These are phyloP conservation scores for Plectranthus barbatus DNA, from an alignment of 257 asterid genomes.

Conservation along the genomic window DNA sequence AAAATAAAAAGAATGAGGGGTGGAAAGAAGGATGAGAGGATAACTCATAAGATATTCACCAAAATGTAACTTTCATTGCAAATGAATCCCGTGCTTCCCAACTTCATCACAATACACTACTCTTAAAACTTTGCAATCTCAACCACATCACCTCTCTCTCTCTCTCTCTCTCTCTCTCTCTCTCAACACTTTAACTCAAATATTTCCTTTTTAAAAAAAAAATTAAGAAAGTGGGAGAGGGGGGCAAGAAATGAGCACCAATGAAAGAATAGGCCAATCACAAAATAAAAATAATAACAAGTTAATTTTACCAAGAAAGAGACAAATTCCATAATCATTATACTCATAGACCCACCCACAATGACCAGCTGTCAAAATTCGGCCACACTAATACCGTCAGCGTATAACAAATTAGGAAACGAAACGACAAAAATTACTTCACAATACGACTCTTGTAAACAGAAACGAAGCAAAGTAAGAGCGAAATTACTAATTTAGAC, in stretches of 20 bases:
- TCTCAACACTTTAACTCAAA: too few relatives aligned
- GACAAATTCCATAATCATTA: conserved; percentile 3
- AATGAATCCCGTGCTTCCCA: conserved; percentile 28
- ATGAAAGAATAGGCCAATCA: neutral
- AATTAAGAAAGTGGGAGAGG: too few relatives aligned
- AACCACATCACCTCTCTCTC: neutral
- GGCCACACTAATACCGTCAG: neutral
- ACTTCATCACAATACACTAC: neutral
- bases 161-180: too few relatives aligned
- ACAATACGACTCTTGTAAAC: neutral
- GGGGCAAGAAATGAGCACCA: neutral
- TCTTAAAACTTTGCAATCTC: neutral
- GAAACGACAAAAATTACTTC: neutral
- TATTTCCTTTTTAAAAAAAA: too few relatives aligned
- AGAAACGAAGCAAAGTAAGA: neutral
- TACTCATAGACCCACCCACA: conserved; percentile 9
- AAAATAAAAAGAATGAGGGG: neutral
- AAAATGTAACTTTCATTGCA: neutral
- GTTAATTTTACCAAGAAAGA: neutral
- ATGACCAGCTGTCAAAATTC: conserved; percentile 10
- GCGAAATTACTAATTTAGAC: conserved; percentile 17
- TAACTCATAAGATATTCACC: conserved; percentile 24
- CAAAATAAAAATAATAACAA: neutral
- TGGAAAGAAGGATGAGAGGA: neutral
- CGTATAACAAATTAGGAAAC: neutral